Percentiles rank a stretch among this genome's conserved stretches.
Conservation (phyloP, 331 rosid species). For the Malus hybrid region DNA sequence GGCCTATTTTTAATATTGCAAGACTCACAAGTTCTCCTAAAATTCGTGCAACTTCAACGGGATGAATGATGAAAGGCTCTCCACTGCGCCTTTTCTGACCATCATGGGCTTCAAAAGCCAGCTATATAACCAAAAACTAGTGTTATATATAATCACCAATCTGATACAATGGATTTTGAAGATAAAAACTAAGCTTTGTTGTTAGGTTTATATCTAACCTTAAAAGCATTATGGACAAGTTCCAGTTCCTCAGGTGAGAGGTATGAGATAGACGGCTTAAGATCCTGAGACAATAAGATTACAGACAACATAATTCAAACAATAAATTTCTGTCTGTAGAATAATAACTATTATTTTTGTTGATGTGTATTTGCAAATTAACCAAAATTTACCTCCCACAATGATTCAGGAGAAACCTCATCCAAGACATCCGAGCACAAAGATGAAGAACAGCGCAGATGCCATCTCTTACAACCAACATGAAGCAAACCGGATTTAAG, state of each 20-base stretch:
- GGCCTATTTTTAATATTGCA: slow-evolving; percentile 10
- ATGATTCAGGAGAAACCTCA: slow-evolving; percentile 65
- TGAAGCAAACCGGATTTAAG: slow-evolving; percentile 42
- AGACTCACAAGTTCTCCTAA: slow-evolving; percentile 88
- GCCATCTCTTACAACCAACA: slow-evolving; percentile 42
- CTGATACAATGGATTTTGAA: slow-evolving; percentile 17
- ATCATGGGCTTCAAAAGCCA: slow-evolving; percentile 94
- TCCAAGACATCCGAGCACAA: slow-evolving; percentile 34
- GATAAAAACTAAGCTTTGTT: slow-evolving; percentile 16
- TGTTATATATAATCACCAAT: slow-evolving; percentile 13
- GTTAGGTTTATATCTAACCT: slow-evolving; percentile 46
- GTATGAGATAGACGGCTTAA: slow-evolving; percentile 73
- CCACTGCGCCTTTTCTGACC: slow-evolving; percentile 99
- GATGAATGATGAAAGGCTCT: slow-evolving; percentile 98
- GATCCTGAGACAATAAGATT: slow-evolving; percentile 60
- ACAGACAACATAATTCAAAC: slow-evolving; percentile 19
- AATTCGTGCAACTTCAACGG: slow-evolving; percentile 96
- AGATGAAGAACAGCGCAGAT: slow-evolving; percentile 45
- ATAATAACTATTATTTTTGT: slow-evolving; percentile 14
- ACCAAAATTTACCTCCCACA: slow-evolving; percentile 86
- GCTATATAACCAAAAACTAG: slow-evolving; percentile 34
- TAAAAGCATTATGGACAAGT: slow-evolving; percentile 73
- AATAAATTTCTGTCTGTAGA: slow-evolving; percentile 13
- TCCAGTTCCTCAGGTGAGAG: slow-evolving; percentile 74
- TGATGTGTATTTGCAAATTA: slow-evolving; percentile 19